Percentiles rank a stretch among this genome's conserved stretches.
Evolutionary conservation across 805 yeast genomes (phyloP).

Genomic region (Cyberlindnera mycetangii): DNA sequence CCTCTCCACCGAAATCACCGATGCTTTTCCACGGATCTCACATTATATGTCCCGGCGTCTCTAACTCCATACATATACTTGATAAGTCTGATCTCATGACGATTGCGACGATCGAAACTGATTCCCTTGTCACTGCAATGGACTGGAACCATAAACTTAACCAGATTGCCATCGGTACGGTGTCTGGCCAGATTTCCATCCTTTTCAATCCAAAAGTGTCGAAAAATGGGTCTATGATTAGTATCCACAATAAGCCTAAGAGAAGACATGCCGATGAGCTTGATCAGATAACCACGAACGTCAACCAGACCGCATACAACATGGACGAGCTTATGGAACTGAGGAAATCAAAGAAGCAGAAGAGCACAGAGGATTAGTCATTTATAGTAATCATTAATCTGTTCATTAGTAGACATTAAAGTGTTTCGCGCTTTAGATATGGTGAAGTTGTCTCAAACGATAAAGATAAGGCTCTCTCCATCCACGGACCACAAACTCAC

Average conservation of each 20-base stretch:
- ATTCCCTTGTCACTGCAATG: conserved; percentile 14
- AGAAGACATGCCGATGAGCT: conserved; percentile 19
- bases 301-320: conserved; percentile 17
- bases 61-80: conserved; percentile 12
- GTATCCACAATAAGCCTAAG: conserved; percentile 21
- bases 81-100: conserved; percentile 24
- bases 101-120: conserved; percentile 6
- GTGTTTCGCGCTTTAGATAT: too few relatives aligned
- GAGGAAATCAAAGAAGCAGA: conserved; percentile 14
- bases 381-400: too few relatives aligned
- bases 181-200: conserved; percentile 12
- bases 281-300: conserved; percentile 7
- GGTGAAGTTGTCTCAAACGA: too few relatives aligned
- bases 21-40: conserved; percentile 1
- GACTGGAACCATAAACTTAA: conserved; percentile 24
- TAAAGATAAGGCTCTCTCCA: too few relatives aligned
- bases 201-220: conserved; percentile 24
- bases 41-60: not conserved
- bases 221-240: conserved; percentile 19
- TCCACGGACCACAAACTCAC: too few relatives aligned
- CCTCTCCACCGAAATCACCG: conserved; percentile 6
- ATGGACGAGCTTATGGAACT: conserved; percentile 20
- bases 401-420: too few relatives aligned
- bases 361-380: not conserved
- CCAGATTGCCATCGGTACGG: conserved; percentile 26